These are phyloP conservation scores for Geopyxis carbonaria DNA, from an alignment of 495 filamentous ascomycete species.

Conservation along the genomic window DNA sequence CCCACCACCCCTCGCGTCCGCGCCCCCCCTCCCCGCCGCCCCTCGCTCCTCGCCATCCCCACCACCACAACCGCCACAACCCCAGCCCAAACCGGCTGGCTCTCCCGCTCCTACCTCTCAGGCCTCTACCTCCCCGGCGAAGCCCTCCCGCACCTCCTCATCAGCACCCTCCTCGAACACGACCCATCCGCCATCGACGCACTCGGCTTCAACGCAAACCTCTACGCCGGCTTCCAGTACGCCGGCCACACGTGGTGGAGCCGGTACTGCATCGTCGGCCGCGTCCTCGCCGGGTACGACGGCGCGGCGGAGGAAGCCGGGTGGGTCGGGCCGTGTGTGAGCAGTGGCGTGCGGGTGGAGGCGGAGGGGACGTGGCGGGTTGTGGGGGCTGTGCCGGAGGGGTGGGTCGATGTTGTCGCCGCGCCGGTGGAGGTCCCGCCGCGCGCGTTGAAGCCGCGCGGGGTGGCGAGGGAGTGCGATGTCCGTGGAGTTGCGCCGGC, in stretches of 20 bases:
- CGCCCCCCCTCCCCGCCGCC: conserved; percentile 5
- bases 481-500: conserved; percentile 10
- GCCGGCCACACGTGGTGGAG: conserved; percentile 63
- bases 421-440: conserved; percentile 11
- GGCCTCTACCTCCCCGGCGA: conserved; percentile 68
- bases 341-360: conserved; percentile 7
- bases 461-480: conserved; percentile 13
- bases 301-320: conserved; percentile 38
- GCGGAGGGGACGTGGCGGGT: conserved; percentile 4
- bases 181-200: conserved; percentile 44
- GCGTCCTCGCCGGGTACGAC: conserved; percentile 49
- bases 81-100: conserved; percentile 46
- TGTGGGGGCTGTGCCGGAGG: conserved; percentile 8
- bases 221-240: conserved; percentile 68
- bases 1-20: not conserved
- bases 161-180: conserved; percentile 62
- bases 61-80: conserved; percentile 17
- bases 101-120: conserved; percentile 60
- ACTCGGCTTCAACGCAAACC: conserved; percentile 51
- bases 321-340: conserved; percentile 21
- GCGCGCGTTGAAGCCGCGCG: conserved; percentile 15
- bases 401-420: conserved; percentile 19
- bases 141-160: conserved; percentile 53
- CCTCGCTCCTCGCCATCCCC: conserved; percentile 2
- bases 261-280: conserved; percentile 56